A percentile compares a stretch with the other conserved stretches of the same genome.
phyloP scores from a whole-genome alignment of 1,284 basidiomycete genomes.

The Fomitopsis schrenkii region DNA sequence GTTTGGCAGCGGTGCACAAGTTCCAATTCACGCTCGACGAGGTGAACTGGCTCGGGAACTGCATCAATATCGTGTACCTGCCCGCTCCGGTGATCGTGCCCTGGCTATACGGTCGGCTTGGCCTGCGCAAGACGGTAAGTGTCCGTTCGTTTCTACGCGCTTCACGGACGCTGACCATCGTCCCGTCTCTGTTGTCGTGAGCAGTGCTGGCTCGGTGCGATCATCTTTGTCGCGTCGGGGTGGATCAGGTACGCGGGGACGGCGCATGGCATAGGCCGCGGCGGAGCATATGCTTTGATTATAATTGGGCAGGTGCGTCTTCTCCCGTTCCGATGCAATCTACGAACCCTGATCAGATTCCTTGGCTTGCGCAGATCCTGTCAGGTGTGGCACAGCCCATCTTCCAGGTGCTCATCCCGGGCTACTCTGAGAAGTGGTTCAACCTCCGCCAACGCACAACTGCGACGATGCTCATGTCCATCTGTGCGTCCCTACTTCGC shows the following conservation, averaged over 20 bases:
- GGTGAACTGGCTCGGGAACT: slow-evolving; percentile 77
- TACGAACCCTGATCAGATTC: neutral
- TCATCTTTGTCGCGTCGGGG: slow-evolving; percentile 32
- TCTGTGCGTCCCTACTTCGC: slow-evolving; percentile 38
- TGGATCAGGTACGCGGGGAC: slow-evolving; percentile 80
- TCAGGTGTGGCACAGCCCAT: slow-evolving; percentile 54
- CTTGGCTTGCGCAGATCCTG: slow-evolving; percentile 38
- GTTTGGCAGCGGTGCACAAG: slow-evolving; percentile 44
- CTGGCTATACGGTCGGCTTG: slow-evolving; percentile 49
- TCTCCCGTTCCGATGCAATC: neutral
- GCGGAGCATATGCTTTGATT: slow-evolving; percentile 54
- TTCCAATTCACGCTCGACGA: slow-evolving; percentile 61
- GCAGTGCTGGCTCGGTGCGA: slow-evolving; percentile 8
- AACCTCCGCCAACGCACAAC: slow-evolving; percentile 66
- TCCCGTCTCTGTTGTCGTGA: slow-evolving; percentile 33
- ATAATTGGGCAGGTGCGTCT: slow-evolving; percentile 61
- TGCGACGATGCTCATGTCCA: slow-evolving; percentile 73
- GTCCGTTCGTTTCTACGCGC: neutral
- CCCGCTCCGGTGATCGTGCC: slow-evolving; percentile 58
- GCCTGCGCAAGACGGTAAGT: slow-evolving; percentile 56
- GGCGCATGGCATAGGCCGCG: slow-evolving; percentile 40
- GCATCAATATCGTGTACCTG: slow-evolving; percentile 56
- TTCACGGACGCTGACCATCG: neutral
- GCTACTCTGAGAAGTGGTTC: slow-evolving; percentile 78
- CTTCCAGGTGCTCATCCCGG: slow-evolving; percentile 63